Base-by-base conservation (phyloP, 1,139 yeast genomes). In the Pichia terricola region DNA sequence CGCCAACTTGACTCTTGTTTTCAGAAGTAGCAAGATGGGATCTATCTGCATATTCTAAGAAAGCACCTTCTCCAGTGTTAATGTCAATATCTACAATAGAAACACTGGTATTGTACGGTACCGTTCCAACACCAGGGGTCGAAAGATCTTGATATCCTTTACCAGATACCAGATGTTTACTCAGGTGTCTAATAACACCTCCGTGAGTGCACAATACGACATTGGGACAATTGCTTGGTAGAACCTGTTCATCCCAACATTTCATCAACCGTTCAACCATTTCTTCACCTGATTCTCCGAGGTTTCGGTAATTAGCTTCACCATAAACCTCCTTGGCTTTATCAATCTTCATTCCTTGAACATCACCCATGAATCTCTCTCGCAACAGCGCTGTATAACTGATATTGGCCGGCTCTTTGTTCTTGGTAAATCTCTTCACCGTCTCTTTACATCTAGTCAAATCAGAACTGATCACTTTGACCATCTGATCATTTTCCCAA, bases 201-300 rank as follows among this genome's bases (percentile, higher is more conserved):
- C 96, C 96, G 58, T 88, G 96, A 10, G 91, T 79, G 45, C 91
- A 79, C 28, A 87, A 50, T 28, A 80, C 67, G 1, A 83, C 71
- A 48, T 81, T 82, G 22, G 22, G 22, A 31, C 8, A n/a, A 25
- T n/a, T 7, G 27, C 37, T n/a, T 39, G 63, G 59, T 48, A 67
- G 60, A 25, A 61, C 61, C 3, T 1, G 79, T 57, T 69, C 64
- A 69, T 84, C 50, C 58, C 27, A 70, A 56, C 45, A 87, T 71
- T 25, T 62, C 70, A 11, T n/a, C 35, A 22, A 11, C 35, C 25
- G 7, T 16, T 11, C 35, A 9, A 34, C n/a, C 25, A 11, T 34
- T 16, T 34, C 35, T 0, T 59, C 57, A 11, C 67, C 64, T 2
- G 67, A 60, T 57, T 85, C 95, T 7, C 86, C 86, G 50, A 69